Evolutionary conservation across 345 rosid species (phyloP).

Genomic region (Eucalyptus globulus): DNA sequence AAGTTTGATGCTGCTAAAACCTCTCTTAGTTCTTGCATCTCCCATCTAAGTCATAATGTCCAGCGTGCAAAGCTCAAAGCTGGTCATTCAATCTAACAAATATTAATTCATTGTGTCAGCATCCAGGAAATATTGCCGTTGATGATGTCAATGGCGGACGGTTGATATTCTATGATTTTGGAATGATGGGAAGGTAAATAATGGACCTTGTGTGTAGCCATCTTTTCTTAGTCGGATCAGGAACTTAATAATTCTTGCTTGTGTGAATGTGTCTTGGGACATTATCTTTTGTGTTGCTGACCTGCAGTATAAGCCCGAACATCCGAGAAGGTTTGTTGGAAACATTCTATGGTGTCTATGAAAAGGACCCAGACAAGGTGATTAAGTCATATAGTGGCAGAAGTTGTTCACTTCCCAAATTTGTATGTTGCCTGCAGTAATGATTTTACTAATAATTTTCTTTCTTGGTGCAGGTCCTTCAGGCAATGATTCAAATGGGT

Average conservation of each 20-base stretch:
- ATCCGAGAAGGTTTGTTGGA: slow-evolving; percentile 93
- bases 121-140: slow-evolving; percentile 98
- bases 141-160: slow-evolving; percentile 99
- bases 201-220: neutral
- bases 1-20: neutral
- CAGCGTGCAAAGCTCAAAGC: neutral
- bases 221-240: neutral
- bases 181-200: slow-evolving; percentile 98
- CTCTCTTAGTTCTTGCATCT: neutral
- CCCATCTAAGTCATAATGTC: neutral
- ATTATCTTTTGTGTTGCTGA: neutral
- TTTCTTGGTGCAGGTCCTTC: slow-evolving; percentile 47
- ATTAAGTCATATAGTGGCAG: slow-evolving; percentile 1
- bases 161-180: slow-evolving; percentile 94
- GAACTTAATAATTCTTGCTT: neutral
- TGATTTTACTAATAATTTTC: neutral
- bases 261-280: neutral
- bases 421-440: neutral
- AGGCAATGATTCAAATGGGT: slow-evolving; percentile 98
- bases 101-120: slow-evolving; percentile 26
- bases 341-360: slow-evolving; percentile 84
- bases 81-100: neutral
- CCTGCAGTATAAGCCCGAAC: slow-evolving; percentile 80
- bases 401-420: neutral
- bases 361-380: slow-evolving; percentile 95